Evolutionary conservation across 257 asterid species (phyloP), one percentile per base, ranked within the genome.

Genomic region (Eucommia ulmoides): DNA sequence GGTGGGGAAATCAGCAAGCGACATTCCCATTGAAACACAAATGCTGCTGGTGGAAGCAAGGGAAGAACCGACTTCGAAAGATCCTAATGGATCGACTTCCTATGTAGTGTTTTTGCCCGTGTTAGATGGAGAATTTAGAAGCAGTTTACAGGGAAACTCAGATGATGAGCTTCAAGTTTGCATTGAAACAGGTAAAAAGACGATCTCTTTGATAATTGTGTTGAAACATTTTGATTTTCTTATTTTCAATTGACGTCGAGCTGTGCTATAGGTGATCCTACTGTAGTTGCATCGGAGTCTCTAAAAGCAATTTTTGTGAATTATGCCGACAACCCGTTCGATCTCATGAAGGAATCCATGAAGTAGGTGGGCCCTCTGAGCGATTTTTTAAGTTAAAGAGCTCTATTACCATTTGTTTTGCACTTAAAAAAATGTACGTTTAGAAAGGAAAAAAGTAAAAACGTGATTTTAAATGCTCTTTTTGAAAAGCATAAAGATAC

Each of bases 71-170:
- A 55, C 16, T 59, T 51, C 63, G 16, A 48, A 33, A 50, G 46
- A 55, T 19, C 16, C 56, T 56, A 47, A 59, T 21, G 68, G 38
- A 55, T 52, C 53, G 16, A 16, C 51, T 50, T 24, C 60, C 53
- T 74, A 74, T 53, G 66, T 66, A 15, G 52, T 74, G 52, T 74
- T 74, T 52, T 58, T 74, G 56, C 77, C 80, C 1, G 19, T 69
- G 35, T 60, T 74, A 45, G 74, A 69, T 51, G 74, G 76, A 15
- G 69, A 65, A 47, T 65, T 63, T 55, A 59, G 85, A 55, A 74
- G 79, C 70, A 77, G 85, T 50, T 55, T 77, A 24, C 85, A 74
- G 69, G 85, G 85, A 14, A 77, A 74, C 69, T 62, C 75, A 19
- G 72, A 72, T 19, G 56, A 74, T 51, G 85, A 77, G 70, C 81